Conservation (phyloP, 2,329 filamentous ascomycete genomes). For the Botrytis cinerea region DNA sequence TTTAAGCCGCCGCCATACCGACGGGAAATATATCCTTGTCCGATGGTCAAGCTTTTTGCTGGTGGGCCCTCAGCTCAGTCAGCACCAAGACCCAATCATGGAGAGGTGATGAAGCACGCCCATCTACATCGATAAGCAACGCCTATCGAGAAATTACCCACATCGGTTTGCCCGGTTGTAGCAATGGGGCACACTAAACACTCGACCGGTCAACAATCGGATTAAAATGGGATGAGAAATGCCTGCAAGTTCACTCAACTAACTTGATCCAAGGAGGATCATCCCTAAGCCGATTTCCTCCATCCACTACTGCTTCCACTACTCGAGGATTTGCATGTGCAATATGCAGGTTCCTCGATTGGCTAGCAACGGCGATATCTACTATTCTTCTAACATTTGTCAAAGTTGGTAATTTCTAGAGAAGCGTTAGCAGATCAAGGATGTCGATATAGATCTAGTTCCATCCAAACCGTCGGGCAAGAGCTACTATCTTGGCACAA, state of each 20-base stretch:
- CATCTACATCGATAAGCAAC: background rate
- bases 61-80: background rate
- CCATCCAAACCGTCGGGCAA: conserved; percentile 12
- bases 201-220: background rate
- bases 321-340: background rate
- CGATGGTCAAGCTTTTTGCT: background rate
- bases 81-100: background rate
- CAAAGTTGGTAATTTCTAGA: background rate
- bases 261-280: background rate
- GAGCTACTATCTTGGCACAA: background rate
- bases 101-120: conserved; percentile 5
- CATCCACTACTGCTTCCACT: background rate
- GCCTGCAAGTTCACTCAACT: background rate
- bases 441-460: background rate
- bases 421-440: background rate
- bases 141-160: background rate
- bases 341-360: background rate
- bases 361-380: background rate
- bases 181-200: background rate
- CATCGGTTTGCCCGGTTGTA: conserved; percentile 5
- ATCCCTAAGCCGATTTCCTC: background rate
- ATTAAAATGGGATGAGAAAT: background rate
- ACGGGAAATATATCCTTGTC: background rate
- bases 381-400: background rate
- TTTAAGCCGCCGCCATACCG: background rate